Evolutionary conservation across 805 yeast species (phyloP).

Genomic region (Suhomyces sp.): DNA sequence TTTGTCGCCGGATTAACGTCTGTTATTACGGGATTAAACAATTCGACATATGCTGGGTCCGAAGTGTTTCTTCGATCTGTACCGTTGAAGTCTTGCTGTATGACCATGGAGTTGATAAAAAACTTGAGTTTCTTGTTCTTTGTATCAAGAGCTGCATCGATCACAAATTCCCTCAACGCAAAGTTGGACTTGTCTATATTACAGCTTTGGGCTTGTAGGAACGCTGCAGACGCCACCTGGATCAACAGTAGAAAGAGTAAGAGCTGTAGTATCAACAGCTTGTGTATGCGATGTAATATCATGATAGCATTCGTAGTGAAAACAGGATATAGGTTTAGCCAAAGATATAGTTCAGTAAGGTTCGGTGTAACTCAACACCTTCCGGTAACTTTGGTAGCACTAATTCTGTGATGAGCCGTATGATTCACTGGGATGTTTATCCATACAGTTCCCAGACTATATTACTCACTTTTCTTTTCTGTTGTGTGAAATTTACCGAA

Average conservation of each 20-base stretch:
- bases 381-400: neutral
- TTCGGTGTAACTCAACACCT: neutral
- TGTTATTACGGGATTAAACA: conserved; percentile 20
- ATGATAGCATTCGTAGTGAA: neutral
- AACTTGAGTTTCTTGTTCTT: conserved; percentile 28
- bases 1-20: conserved; percentile 48
- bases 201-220: neutral
- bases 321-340: neutral
- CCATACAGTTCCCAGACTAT: neutral
- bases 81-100: neutral
- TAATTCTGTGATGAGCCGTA: neutral
- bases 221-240: neutral
- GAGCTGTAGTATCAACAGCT: neutral
- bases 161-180: conserved; percentile 23
- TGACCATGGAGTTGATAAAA: conserved; percentile 32
- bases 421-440: too few relatives aligned
- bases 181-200: neutral
- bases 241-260: neutral
- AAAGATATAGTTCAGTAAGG: neutral
- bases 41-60: conserved; percentile 1
- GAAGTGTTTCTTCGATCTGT: neutral
- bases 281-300: neutral
- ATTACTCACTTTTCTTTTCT: neutral
- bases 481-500: neutral
- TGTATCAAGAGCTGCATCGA: conserved; percentile 36